Evolutionary conservation across 768 basidiomycete genomes (phyloP).

Genomic region (Hypsizygus marmoreus): DNA sequence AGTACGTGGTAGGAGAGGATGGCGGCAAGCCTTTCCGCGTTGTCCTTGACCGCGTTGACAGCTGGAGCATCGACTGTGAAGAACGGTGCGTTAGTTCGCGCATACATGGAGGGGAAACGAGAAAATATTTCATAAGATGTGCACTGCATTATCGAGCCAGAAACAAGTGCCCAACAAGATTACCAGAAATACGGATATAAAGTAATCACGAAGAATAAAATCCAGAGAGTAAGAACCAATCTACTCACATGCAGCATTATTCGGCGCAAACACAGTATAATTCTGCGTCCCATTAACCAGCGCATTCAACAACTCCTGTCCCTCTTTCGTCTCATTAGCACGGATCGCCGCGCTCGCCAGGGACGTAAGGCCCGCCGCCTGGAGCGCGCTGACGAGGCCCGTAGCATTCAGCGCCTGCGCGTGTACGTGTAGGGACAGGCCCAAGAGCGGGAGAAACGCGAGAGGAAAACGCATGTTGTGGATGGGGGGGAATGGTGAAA

Average conservation of each 20-base stretch:
- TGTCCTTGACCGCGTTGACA: neutral
- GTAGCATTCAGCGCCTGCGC: slow-evolving; percentile 13
- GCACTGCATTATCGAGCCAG: too few species aligned
- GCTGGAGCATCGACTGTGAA: slow-evolving; percentile 15
- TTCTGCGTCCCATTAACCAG: slow-evolving; percentile 12
- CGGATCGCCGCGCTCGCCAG: slow-evolving; percentile 10
- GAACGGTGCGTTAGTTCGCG: neutral
- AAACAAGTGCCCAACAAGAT: too few species aligned
- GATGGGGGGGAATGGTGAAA: too few species aligned
- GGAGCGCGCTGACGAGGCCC: slow-evolving; percentile 9
- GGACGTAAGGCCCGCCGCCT: slow-evolving; percentile 12
- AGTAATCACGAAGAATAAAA: neutral
- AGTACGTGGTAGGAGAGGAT: slow-evolving; percentile 23
- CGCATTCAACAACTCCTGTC: slow-evolving; percentile 10
- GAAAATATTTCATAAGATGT: neutral
- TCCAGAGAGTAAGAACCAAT: neutral
- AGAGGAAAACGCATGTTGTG: slow-evolving; percentile 8
- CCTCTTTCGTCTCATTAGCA: slow-evolving; percentile 11
- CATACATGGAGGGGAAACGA: neutral
- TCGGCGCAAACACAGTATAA: slow-evolving; percentile 22
- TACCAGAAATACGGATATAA: too few species aligned
- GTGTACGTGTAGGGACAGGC: slow-evolving; percentile 9
- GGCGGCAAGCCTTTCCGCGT: slow-evolving; percentile 9
- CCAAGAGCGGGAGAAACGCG: slow-evolving; percentile 1
- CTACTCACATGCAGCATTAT: slow-evolving; percentile 22